These are phyloP conservation scores for Senecio squalidus DNA, from an alignment of 140 eudicot species.

Conservation along the genomic window DNA sequence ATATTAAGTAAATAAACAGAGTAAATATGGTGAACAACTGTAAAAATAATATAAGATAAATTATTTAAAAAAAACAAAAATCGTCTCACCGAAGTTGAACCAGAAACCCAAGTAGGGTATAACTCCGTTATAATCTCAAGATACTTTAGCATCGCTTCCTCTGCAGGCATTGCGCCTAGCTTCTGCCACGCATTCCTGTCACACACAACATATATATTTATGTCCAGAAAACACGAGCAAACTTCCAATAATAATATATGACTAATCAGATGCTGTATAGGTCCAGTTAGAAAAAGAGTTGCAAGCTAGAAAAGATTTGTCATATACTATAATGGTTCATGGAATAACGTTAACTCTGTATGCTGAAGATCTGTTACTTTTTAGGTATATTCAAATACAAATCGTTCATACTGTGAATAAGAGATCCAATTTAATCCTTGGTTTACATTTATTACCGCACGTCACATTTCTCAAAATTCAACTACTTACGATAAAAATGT, in stretches of 20 bases:
- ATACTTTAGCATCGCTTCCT: conserved; percentile 95
- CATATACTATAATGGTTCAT: background rate
- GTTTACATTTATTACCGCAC: background rate
- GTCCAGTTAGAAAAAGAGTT: conserved; percentile 4
- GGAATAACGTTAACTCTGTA: background rate
- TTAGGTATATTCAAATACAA: too few relatives aligned
- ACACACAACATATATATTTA: conserved; percentile 11
- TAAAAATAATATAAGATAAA: background rate
- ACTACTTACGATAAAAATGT: too few relatives aligned
- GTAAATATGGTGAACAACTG: conserved; percentile 2
- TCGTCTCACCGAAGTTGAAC: conserved; percentile 58
- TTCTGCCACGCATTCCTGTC: conserved; percentile 98
- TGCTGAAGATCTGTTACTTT: too few relatives aligned
- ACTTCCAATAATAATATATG: background rate
- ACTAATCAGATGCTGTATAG: background rate
- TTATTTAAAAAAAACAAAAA: conserved; percentile 5
- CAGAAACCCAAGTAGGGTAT: conserved; percentile 78
- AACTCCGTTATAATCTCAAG: conserved; percentile 69
- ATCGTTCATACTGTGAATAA: background rate
- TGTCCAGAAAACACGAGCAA: background rate
- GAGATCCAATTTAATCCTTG: background rate
- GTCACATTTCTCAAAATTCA: background rate
- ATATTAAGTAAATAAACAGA: conserved; percentile 12
- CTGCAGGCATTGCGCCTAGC: conserved; percentile 97
- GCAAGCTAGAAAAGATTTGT: background rate